Conservation (phyloP, 129 eudicot genomes). For the Oenanthe sinensis region DNA sequence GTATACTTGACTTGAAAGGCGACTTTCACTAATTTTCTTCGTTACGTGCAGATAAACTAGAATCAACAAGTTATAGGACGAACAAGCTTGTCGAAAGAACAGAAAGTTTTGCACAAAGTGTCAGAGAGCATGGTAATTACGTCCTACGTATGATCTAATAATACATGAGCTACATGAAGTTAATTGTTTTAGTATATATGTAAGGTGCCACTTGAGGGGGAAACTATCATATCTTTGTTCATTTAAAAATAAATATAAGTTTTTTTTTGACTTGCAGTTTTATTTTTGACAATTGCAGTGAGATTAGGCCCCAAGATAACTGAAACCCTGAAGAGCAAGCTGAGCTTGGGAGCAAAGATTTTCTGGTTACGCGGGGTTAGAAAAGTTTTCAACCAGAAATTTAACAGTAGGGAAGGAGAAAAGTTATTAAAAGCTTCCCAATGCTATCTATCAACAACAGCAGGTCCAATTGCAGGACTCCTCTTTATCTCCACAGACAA, state of each 20-base stretch:
- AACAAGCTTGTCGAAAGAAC: conserved; percentile 9
- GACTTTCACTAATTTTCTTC: background rate
- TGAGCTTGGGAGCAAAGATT: conserved; percentile 24
- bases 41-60: background rate
- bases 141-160: background rate
- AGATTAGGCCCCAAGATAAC: conserved; percentile 11
- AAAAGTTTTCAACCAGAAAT: conserved; percentile 9
- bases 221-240: background rate
- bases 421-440: conserved; percentile 14
- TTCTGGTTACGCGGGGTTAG: conserved; percentile 5
- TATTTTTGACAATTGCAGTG: conserved; percentile 5
- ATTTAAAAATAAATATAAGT: too few relatives aligned
- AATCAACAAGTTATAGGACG: background rate
- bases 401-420: conserved; percentile 8
- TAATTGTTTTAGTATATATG: background rate
- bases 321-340: conserved; percentile 16
- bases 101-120: background rate
- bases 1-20: background rate
- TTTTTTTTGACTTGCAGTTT: too few relatives aligned
- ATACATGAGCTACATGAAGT: background rate
- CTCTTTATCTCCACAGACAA: conserved; percentile 19
- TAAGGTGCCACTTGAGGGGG: background rate
- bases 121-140: conserved; percentile 6
- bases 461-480: conserved; percentile 22
- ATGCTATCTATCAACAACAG: conserved; percentile 21